Conservation (phyloP, 331 rosid species). For the Stylosanthes scabra region DNA sequence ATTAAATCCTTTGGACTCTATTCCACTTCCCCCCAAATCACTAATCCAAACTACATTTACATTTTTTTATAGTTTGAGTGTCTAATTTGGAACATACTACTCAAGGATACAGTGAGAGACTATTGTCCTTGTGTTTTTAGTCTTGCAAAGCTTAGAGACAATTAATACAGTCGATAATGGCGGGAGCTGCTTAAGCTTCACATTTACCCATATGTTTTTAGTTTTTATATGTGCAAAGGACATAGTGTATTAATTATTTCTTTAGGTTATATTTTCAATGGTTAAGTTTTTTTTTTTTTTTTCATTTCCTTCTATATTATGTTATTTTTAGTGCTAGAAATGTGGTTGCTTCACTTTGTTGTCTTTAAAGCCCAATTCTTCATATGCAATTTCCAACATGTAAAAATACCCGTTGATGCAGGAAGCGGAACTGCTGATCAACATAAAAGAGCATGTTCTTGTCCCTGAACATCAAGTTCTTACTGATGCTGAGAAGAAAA, state of each 20-base stretch:
- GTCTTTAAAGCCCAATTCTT: background rate
- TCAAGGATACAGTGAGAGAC: background rate
- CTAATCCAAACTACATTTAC: background rate
- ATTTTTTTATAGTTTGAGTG: no score
- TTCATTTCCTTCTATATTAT: background rate
- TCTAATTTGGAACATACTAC: no score
- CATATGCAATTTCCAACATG: background rate
- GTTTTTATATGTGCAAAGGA: background rate
- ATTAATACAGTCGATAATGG: background rate
- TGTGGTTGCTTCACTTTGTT: background rate
- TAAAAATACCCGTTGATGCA: slow-evolving; percentile 36
- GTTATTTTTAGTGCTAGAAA: background rate
- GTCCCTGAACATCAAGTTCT: slow-evolving; percentile 77
- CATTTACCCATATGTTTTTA: background rate
- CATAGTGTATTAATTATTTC: background rate
- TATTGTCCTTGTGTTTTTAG: background rate
- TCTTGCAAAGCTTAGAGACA: background rate
- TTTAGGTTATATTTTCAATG: background rate
- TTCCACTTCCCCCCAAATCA: no score
- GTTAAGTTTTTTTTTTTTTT: background rate
- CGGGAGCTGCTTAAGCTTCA: background rate
- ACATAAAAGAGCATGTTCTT: slow-evolving; percentile 67
- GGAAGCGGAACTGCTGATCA: slow-evolving; percentile 74
- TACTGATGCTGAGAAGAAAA: slow-evolving; percentile 59
- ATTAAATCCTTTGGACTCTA: no score